phyloP scores from a whole-genome alignment of 1,139 yeast species.

The Protomyces macrosporus region DNA sequence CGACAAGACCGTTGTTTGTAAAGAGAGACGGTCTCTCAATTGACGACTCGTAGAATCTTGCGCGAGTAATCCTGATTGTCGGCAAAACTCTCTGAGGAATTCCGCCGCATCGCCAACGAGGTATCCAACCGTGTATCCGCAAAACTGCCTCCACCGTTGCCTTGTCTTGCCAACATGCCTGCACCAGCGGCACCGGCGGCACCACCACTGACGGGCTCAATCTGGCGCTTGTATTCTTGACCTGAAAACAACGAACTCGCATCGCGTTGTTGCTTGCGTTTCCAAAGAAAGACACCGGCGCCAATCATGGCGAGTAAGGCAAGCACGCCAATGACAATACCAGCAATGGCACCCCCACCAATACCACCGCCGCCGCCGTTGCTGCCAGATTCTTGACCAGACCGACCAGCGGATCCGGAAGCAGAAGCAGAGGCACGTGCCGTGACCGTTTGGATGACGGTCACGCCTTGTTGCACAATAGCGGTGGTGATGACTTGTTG shows the following conservation, averaged over 20 bases:
- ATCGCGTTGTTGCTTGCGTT: slow-evolving; percentile 42
- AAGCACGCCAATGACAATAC: slow-evolving; percentile 62
- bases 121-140: slow-evolving; percentile 68
- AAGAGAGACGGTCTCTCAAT: background rate
- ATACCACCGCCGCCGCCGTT: slow-evolving; percentile 32
- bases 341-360: slow-evolving; percentile 55
- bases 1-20: background rate
- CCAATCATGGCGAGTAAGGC: slow-evolving; percentile 49
- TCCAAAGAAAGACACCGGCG: slow-evolving; percentile 45
- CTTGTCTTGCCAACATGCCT: background rate
- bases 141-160: slow-evolving; percentile 1
- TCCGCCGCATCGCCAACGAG: slow-evolving; percentile 62
- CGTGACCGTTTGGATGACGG: slow-evolving; percentile 22
- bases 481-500: slow-evolving; percentile 31
- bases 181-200: background rate
- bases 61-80: slow-evolving; percentile 74
- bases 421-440: slow-evolving; percentile 16
- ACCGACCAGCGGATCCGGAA: background rate
- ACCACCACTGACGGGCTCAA: slow-evolving; percentile 14
- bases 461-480: slow-evolving; percentile 16
- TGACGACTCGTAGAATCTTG: slow-evolving; percentile 56
- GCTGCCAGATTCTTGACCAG: slow-evolving; percentile 11
- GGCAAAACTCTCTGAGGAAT: slow-evolving; percentile 69
- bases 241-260: slow-evolving; percentile 3
- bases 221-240: slow-evolving; percentile 21